phyloP scores from a whole-genome alignment of 306 rosid genomes.

The Vicia faba region DNA sequence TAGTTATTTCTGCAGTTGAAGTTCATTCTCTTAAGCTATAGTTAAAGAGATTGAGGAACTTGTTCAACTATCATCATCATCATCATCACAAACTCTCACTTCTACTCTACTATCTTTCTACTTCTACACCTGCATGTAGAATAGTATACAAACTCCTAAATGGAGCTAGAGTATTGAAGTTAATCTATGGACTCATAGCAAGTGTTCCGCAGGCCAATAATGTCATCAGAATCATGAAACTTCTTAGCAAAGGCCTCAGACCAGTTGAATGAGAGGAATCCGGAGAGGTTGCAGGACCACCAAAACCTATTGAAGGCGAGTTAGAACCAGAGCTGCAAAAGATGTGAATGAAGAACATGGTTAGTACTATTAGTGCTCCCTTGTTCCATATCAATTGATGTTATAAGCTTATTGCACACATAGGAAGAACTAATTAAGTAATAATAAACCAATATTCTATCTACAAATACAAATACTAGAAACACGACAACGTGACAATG shows the following conservation, averaged over 20 bases:
- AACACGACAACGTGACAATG: background rate
- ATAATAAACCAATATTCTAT: background rate
- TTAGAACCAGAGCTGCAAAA: slow-evolving; percentile 54
- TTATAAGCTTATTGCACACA: background rate
- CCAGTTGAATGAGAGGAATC: slow-evolving; percentile 48
- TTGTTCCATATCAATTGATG: background rate
- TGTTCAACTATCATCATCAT: background rate
- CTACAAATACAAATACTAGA: no score
- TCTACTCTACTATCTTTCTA: slow-evolving; percentile 35
- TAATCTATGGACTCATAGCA: slow-evolving; percentile 36
- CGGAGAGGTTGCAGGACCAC: slow-evolving; percentile 62
- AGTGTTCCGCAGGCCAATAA: slow-evolving; percentile 43
- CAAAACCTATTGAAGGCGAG: slow-evolving; percentile 50
- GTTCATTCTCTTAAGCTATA: slow-evolving; percentile 16
- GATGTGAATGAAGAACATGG: slow-evolving; percentile 8
- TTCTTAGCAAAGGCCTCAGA: slow-evolving; percentile 52
- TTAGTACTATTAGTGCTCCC: slow-evolving; percentile 37
- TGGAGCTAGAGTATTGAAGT: slow-evolving; percentile 22
- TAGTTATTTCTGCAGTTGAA: slow-evolving; percentile 25
- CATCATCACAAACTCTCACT: slow-evolving; percentile 8
- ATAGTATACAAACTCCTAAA: slow-evolving; percentile 36
- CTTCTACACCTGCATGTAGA: slow-evolving; percentile 38
- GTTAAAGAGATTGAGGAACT: background rate
- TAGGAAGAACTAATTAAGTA: background rate
- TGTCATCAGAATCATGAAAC: slow-evolving; percentile 51